Conservation (phyloP, 345 rosid species). For the Gossypium australe region DNA sequence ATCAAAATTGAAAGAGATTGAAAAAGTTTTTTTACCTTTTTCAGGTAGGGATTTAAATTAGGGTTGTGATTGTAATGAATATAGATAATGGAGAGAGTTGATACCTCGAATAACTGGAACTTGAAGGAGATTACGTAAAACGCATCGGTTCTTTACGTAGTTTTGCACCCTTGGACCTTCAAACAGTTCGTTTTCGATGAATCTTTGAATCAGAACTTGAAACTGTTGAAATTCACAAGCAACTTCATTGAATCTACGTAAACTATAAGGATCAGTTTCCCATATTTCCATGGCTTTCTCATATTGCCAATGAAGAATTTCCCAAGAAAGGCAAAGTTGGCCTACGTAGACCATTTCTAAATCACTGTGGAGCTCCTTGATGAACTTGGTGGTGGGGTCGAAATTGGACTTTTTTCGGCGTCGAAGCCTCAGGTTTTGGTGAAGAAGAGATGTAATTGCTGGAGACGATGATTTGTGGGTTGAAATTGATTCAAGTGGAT, state of each 20-base stretch:
- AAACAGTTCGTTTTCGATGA: conserved; percentile 75
- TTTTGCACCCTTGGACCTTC: conserved; percentile 79
- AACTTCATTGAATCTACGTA: conserved; percentile 64
- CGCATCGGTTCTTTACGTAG: conserved; percentile 64
- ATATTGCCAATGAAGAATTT: conserved; percentile 93
- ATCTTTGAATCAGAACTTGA: conserved; percentile 86
- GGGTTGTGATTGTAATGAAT: not conserved
- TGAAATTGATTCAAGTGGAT: conserved; percentile 43
- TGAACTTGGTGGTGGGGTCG: conserved; percentile 54
- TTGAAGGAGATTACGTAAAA: conserved; percentile 77
- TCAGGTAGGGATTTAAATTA: not conserved
- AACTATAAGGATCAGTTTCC: conserved; percentile 55
- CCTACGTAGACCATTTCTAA: conserved; percentile 88
- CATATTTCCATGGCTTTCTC: conserved; percentile 66
- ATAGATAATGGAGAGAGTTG: not conserved
- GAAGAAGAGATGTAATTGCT: conserved; percentile 37
- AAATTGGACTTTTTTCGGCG: conserved; percentile 42
- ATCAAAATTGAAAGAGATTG: no score
- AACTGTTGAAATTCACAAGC: conserved; percentile 88
- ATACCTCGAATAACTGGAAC: conserved; percentile 87
- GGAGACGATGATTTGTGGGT: conserved; percentile 31
- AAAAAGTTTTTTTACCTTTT: no score
- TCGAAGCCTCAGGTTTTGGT: conserved; percentile 40
- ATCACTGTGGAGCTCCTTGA: conserved; percentile 57
- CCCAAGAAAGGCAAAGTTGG: conserved; percentile 96